Conservation (phyloP, 768 basidiomycete genomes). For the Mycena rosella region DNA sequence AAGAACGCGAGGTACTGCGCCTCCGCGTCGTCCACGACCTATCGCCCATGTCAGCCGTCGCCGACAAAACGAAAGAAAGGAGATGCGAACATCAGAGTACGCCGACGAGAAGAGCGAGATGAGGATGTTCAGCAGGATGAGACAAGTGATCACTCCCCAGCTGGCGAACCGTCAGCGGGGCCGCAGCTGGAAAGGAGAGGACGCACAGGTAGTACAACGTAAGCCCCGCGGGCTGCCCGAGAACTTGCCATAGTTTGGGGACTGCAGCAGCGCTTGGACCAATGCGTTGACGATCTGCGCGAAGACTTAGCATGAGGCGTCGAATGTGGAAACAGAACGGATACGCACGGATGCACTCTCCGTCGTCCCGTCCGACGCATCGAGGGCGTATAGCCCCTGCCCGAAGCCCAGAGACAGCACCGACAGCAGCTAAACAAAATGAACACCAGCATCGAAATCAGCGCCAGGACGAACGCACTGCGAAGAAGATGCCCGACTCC, state of each 20-base stretch:
- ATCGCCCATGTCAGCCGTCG: neutral
- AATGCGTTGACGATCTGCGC: constrained; percentile 76
- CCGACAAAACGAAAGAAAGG: neutral
- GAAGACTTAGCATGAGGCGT: neutral
- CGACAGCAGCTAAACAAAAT: constrained; percentile 81
- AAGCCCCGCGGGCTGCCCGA: constrained; percentile 65
- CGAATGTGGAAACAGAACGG: neutral
- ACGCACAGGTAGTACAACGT: constrained; percentile 84
- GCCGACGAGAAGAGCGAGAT: constrained; percentile 97
- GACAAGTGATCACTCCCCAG: constrained; percentile 41
- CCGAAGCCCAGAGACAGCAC: constrained; percentile 87
- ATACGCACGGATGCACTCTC: constrained; percentile 65
- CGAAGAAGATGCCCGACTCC: constrained; percentile 94
- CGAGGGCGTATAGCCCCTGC: constrained; percentile 90
- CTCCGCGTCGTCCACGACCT: constrained; percentile 88
- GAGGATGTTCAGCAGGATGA: constrained; percentile 92
- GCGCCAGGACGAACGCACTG: constrained; percentile 59
- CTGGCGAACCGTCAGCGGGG: neutral
- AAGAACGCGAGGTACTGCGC: constrained; percentile 94
- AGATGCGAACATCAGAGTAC: constrained; percentile 80
- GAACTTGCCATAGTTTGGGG: constrained; percentile 77
- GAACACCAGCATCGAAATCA: neutral
- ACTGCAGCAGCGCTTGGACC: constrained; percentile 86
- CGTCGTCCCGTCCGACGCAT: constrained; percentile 87
- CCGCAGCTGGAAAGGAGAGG: neutral